These are phyloP conservation scores for Leavenworthia alabamica DNA, from an alignment of 345 rosid genomes.

Conservation along the genomic window DNA sequence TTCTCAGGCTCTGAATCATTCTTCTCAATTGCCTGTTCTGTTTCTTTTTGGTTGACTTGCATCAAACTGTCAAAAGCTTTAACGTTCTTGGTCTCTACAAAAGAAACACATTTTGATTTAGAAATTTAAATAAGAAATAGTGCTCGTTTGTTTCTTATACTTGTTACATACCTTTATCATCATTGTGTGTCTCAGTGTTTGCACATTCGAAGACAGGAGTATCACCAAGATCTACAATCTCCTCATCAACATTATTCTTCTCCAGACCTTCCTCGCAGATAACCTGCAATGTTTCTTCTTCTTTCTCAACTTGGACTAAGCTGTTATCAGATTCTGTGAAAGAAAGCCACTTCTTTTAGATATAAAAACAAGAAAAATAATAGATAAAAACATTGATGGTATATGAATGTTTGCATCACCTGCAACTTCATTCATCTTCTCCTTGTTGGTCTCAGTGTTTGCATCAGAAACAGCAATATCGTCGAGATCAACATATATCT, in stretches of 20 bases:
- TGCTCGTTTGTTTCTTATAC: not conserved
- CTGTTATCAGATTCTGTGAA: not conserved
- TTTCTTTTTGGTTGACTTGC: not conserved
- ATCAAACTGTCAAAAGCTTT: not conserved
- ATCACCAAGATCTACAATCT: not conserved
- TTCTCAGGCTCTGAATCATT: not conserved
- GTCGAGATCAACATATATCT: not conserved
- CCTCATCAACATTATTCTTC: conserved; percentile 18
- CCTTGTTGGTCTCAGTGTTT: not conserved
- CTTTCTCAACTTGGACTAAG: conserved; percentile 4
- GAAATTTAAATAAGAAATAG: not conserved
- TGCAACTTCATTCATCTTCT: conserved; percentile 4
- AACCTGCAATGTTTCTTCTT: conserved; percentile 1
- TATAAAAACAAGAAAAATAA: no score
- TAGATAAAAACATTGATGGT: no score
- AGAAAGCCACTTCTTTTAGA: no score
- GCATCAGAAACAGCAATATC: conserved; percentile 10
- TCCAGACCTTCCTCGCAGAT: not conserved
- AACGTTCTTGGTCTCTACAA: not conserved
- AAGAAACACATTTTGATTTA: not conserved
- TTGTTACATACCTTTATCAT: conserved; percentile 5
- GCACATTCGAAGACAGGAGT: not conserved
- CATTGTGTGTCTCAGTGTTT: not conserved
- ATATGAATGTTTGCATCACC: no score
- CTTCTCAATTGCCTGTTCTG: not conserved